Base-by-base conservation (phyloP, 495 filamentous ascomycete genomes). In the Aspergillus funiculosus region DNA sequence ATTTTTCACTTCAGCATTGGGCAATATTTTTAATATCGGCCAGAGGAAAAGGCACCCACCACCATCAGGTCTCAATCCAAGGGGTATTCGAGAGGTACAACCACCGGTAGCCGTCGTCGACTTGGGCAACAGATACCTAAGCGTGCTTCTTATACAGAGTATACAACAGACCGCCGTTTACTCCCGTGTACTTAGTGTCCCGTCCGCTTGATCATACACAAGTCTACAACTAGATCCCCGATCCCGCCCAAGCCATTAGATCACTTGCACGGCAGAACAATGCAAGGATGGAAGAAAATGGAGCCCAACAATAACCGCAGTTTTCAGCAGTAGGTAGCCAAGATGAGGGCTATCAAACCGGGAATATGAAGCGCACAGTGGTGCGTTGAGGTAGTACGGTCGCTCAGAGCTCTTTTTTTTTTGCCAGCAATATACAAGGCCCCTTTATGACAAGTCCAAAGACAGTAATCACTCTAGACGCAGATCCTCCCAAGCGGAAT, bases 21-120 rank as follows among this genome's bases (percentile, higher is more conserved):
- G 20, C 20, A 27, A 28, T 8, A 48, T 48, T 41, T n/a, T 25
- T 5, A 41, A 41, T 34, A 35, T 8, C 21, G 46, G 27, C 37
- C 27, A 29, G 17, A 22, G 21, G 30, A 22, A 27, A 40, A n/a
- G n/a, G 34, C 25, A 48, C 46, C 20, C 37, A 48, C 35, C 35
- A 22, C 37, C 37, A 41, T 48, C 20, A 4, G 13, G 27, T 34
- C 24, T 40, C 37, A 28, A 40, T 15, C n/a, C 9, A 6, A 28
- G 26, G 28, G 18, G 21, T 29, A 26, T 34, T 41, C 27, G 27
- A 26, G 20, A 35, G 28, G 9, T 15, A 26, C 15, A 28, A 19
- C 13, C 17, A 47, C 26, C 17, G 11, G 14, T 31, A 25, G 22
- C 29, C 38, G 20, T 19, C 24, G 15, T 34, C 20, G 8, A 31